These are phyloP conservation scores for Kodamaea sagamina DNA, from an alignment of 805 yeast genomes.

Conservation along the genomic window DNA sequence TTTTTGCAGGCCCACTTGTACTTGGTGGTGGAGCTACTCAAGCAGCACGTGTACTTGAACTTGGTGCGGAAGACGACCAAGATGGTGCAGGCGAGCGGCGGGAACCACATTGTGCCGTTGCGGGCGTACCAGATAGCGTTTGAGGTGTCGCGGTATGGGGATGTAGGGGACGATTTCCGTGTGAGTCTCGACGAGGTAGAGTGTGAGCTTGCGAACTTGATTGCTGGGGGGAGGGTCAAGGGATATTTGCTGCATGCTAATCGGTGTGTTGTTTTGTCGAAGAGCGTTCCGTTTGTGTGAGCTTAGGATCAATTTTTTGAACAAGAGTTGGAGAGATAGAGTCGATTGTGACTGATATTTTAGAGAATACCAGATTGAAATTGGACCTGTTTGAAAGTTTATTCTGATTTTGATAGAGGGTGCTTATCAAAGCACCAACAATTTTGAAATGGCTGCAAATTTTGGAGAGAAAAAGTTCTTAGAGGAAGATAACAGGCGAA, in stretches of 20 bases:
- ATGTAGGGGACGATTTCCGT: conserved; percentile 8
- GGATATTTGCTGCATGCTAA: conserved; percentile 83
- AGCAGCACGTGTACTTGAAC: conserved; percentile 51
- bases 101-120: conserved; percentile 42
- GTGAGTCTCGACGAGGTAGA: conserved; percentile 57
- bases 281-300: conserved; percentile 72
- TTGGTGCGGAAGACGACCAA: conserved; percentile 45
- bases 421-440: too few relatives aligned
- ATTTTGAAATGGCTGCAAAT: too few relatives aligned
- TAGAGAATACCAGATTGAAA: too few relatives aligned
- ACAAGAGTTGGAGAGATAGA: too few relatives aligned
- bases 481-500: too few relatives aligned
- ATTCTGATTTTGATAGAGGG: too few relatives aligned
- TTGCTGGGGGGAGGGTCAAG: conserved; percentile 60
- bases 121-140: conserved; percentile 47
- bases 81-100: conserved; percentile 24
- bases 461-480: too few relatives aligned
- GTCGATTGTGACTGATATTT: too few relatives aligned
- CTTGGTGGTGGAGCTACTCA: conserved; percentile 54
- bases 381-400: too few relatives aligned
- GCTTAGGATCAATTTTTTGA: too few relatives aligned
- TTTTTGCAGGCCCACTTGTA: conserved; percentile 63
- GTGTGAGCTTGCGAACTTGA: conserved; percentile 66
- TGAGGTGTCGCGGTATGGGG: conserved; percentile 27
- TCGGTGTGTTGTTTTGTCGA: conserved; percentile 72